Evolutionary conservation across 2,329 filamentous ascomycete species (phyloP).

Genomic region (Thelonectria blattea): DNA sequence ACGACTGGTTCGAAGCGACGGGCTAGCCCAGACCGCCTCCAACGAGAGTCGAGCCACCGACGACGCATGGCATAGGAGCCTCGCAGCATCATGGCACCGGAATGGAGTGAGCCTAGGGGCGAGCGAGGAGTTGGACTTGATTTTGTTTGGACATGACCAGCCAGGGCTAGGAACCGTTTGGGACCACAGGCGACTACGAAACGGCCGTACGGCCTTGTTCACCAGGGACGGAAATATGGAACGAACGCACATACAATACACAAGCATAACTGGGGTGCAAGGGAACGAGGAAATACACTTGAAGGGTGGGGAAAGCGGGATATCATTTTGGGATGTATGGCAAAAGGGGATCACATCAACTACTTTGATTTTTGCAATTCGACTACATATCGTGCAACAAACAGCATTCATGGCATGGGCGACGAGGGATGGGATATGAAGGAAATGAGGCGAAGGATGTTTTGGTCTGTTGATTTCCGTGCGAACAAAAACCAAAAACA

Average conservation of each 20-base stretch:
- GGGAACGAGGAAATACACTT: slow-evolving; percentile 13
- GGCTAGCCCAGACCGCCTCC: slow-evolving; percentile 52
- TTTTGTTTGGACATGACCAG: slow-evolving; percentile 20
- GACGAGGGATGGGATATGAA: slow-evolving; percentile 28
- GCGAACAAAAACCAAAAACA: slow-evolving; percentile 30
- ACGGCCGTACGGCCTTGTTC: slow-evolving; percentile 16
- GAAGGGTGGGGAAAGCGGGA: slow-evolving; percentile 13
- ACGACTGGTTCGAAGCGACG: slow-evolving; percentile 57
- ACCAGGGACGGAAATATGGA: slow-evolving; percentile 17
- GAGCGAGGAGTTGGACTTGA: slow-evolving; percentile 26
- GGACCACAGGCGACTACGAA: slow-evolving; percentile 19
- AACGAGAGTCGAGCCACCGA: slow-evolving; percentile 54
- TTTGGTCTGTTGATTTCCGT: slow-evolving; percentile 16
- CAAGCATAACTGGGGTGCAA: slow-evolving; percentile 21
- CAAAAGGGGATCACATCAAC: slow-evolving; percentile 7
- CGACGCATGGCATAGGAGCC: slow-evolving; percentile 41
- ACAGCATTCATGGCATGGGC: slow-evolving; percentile 24
- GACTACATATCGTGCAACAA: slow-evolving; percentile 23
- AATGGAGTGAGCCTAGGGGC: slow-evolving; percentile 13
- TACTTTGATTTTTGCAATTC: slow-evolving; percentile 13
- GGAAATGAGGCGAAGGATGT: slow-evolving; percentile 29
- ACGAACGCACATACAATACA: slow-evolving; percentile 16
- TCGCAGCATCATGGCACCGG: neutral
- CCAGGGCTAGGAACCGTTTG: slow-evolving; percentile 13
- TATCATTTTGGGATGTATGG: slow-evolving; percentile 12